Evolutionary conservation across 306 rosid species (phyloP).

Genomic region (Fagus sylvatica): DNA sequence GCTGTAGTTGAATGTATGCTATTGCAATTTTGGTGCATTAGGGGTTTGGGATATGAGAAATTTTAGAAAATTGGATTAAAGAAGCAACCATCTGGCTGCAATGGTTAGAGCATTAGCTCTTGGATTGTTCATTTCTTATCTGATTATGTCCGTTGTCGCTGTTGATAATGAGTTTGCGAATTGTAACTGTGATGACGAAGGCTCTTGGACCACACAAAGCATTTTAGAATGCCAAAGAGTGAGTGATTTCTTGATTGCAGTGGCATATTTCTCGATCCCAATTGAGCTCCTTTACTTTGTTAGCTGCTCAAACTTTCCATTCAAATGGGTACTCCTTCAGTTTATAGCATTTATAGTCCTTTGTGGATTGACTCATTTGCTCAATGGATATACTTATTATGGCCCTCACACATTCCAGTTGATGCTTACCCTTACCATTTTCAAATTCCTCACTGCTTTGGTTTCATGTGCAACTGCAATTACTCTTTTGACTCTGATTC

Average conservation of each 20-base stretch:
- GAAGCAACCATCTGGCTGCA: constrained; percentile 55
- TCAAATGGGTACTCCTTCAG: constrained; percentile 96
- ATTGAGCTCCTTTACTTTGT: constrained; percentile 90
- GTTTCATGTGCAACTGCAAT: constrained; percentile 98
- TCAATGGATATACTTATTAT: constrained; percentile 93
- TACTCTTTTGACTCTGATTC: constrained; percentile 89
- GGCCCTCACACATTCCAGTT: constrained; percentile 96
- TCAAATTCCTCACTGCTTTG: constrained; percentile 92
- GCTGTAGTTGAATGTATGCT: neutral
- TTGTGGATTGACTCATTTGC: constrained; percentile 93
- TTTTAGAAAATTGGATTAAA: constrained; percentile 66
- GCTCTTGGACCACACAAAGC: constrained; percentile 83
- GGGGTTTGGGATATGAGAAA: constrained; percentile 24
- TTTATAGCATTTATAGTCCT: constrained; percentile 95
- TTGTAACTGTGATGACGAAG: constrained; percentile 95
- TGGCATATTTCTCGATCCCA: constrained; percentile 97
- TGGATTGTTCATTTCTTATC: constrained; percentile 53
- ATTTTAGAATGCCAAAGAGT: constrained; percentile 92
- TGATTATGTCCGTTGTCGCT: constrained; percentile 55
- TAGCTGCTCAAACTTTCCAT: constrained; percentile 96
- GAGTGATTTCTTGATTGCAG: constrained; percentile 95
- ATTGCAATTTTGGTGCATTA: neutral
- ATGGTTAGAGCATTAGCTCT: constrained; percentile 83
- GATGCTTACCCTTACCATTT: constrained; percentile 90
- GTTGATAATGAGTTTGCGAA: constrained; percentile 59